These are phyloP conservation scores for Diplodia scrobiculata DNA, from an alignment of 2,329 filamentous ascomycete species.

Conservation along the genomic window DNA sequence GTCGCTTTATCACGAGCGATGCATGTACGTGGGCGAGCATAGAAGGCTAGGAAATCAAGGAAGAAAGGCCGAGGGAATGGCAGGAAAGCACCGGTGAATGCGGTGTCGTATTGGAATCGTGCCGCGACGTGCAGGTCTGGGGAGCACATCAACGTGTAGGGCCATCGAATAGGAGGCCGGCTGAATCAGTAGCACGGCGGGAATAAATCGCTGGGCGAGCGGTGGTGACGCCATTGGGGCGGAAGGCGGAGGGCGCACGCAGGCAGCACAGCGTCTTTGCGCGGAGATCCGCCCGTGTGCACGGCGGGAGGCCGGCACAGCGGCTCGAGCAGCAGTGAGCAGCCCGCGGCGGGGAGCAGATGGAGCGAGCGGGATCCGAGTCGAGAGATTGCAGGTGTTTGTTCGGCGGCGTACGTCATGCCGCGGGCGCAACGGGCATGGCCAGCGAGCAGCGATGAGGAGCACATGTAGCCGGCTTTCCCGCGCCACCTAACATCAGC, in stretches of 20 bases:
- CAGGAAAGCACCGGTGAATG: background rate
- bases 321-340: background rate
- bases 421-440: background rate
- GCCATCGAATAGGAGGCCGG: background rate
- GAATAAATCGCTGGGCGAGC: background rate
- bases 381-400: conserved; percentile 16
- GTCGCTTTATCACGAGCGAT: conserved; percentile 19
- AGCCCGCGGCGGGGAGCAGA: background rate
- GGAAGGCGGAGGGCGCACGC: background rate
- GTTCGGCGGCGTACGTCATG: conserved; percentile 10
- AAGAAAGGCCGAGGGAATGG: conserved; percentile 11
- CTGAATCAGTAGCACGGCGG: conserved; percentile 9
- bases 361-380: conserved; percentile 1
- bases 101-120: no score
- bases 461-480: conserved; percentile 21
- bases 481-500: conserved; percentile 17
- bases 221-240: conserved; percentile 10
- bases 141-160: no score
- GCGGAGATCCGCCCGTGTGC: conserved; percentile 25
- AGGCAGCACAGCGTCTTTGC: background rate
- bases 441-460: background rate
- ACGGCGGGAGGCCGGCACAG: conserved; percentile 1
- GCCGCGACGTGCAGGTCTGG: background rate
- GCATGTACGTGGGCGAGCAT: background rate
- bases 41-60: conserved; percentile 16